A percentile compares a stretch with the other conserved stretches of the same genome.
Evolutionary conservation across 768 basidiomycete species (phyloP).

Genomic region (Ramaria sp.): DNA sequence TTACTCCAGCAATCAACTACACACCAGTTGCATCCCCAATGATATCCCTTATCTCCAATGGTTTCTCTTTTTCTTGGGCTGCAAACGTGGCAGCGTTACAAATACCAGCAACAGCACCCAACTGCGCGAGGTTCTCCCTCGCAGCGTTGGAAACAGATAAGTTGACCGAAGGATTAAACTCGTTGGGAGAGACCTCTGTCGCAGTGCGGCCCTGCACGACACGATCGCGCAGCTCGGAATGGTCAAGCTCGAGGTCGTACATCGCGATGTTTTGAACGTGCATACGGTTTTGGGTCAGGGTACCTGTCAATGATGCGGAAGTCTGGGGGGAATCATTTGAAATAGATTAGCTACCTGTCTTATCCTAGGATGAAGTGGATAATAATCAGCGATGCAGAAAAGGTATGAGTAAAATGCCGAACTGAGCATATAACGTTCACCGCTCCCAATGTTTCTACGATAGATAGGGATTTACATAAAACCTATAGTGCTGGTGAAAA

Average conservation of each 20-base stretch:
- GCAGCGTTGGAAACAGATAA: not conserved
- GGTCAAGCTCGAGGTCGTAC: conserved; percentile 19
- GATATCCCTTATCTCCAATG: conserved; percentile 18
- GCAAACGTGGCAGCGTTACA: conserved; percentile 43
- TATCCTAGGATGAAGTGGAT: conserved; percentile 23
- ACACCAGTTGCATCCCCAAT: conserved; percentile 48
- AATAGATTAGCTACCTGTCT: conserved; percentile 31
- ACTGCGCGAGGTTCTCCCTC: conserved; percentile 14
- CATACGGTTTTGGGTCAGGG: conserved; percentile 51
- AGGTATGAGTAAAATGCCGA: conserved; percentile 12
- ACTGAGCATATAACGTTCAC: conserved; percentile 39
- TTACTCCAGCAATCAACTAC: not conserved
- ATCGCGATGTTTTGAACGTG: conserved; percentile 37
- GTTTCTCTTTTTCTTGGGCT: conserved; percentile 17
- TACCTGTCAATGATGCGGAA: conserved; percentile 14
- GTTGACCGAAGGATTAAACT: conserved; percentile 3
- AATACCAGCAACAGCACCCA: conserved; percentile 32
- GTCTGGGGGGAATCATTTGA: not conserved
- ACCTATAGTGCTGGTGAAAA: conserved; percentile 7
- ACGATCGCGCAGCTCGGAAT: not conserved
- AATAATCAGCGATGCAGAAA: not conserved
- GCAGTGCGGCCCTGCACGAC: not conserved
- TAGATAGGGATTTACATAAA: conserved; percentile 38
- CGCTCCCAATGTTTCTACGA: conserved; percentile 55
- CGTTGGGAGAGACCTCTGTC: not conserved